Evolutionary conservation across 2,329 filamentous ascomycete genomes (phyloP), one percentile per base, ranked within the genome.

Genomic region (Beauveria sp.): DNA sequence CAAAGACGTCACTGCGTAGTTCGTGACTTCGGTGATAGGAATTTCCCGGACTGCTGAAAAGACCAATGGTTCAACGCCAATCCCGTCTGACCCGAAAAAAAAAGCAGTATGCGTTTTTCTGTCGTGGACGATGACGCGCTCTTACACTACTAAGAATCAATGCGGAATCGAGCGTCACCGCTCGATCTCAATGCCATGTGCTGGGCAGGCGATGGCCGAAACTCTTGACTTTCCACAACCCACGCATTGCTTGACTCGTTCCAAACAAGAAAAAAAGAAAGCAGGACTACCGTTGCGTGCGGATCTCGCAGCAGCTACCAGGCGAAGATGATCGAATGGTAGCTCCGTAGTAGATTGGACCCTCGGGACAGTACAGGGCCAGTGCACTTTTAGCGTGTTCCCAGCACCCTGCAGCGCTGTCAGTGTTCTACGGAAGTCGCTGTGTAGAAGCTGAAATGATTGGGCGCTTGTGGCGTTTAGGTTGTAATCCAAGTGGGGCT

Each of bases 391-490:
- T 58, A 58, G 55, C 45, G 42, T 48, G 49, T 5, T 40, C 31
- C 45, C 5, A 38, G 22, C 12, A 16, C 20, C 5, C 28, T 49
- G 43, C 12, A 18, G 57, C 48, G 24, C 48, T 22, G 16, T 49
- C n/a, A 22, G 22, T 16, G 34, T 55, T 31, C 20, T 50, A 50
- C 51, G 31, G 43, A 50, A 28, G 12, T 45, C 49, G 57, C 49
- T 53, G 9, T 26, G n/a, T 12, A 34, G 12, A 16, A 50, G 34
- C n/a, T 46, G 20, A 54, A 34, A 40, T 20, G 12, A 55, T 14
- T 16, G 26, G 31, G 61, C 53, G 48, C 40, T 53, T 53, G 61
- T 43, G 61, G 61, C 61, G 61, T 62, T 53, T 58, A 62, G 48
- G 43, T 56, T 51, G 22, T 51, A 52, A 14, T 26, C 38, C 20